These are phyloP conservation scores for Hypoxylon sp. DNA, from an alignment of 2,329 filamentous ascomycete species.

Conservation along the genomic window DNA sequence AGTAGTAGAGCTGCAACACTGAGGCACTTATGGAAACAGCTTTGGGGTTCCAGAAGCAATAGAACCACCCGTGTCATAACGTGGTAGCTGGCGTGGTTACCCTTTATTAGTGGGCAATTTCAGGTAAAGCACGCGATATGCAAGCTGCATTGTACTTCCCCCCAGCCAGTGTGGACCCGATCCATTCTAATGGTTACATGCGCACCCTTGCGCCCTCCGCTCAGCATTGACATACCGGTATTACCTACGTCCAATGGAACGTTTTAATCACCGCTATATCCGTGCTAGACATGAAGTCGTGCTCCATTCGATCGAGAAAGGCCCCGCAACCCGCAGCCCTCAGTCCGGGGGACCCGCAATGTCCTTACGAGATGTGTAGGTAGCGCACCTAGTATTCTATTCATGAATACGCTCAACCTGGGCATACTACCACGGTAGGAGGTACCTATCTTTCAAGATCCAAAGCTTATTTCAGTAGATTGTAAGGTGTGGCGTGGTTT, in stretches of 20 bases:
- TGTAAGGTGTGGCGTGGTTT: too few species aligned
- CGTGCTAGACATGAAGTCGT: neutral
- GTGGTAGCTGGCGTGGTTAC: slow-evolving; percentile 6
- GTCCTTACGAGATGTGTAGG: too few species aligned
- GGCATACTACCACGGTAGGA: too few species aligned
- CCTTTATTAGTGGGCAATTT: slow-evolving; percentile 17
- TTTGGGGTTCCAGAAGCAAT: neutral
- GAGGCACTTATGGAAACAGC: neutral
- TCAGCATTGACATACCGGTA: slow-evolving; percentile 21
- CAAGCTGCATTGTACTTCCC: neutral
- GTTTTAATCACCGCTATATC: slow-evolving; percentile 22
- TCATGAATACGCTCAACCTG: neutral
- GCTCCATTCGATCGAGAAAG: neutral
- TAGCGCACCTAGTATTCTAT: neutral
- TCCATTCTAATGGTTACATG: slow-evolving; percentile 9
- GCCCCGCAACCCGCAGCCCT: neutral
- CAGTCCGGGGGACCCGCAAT: too few species aligned
- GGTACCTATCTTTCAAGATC: too few species aligned
- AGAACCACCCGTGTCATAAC: neutral
- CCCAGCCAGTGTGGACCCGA: neutral
- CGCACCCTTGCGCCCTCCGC: neutral
- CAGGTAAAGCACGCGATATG: slow-evolving; percentile 9
- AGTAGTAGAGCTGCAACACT: neutral
- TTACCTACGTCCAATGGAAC: slow-evolving; percentile 31
- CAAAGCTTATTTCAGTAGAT: too few species aligned